Percentiles rank a stretch among this genome's conserved stretches.
phyloP scores from a whole-genome alignment of 305 asterid species.

The Fraxinus nigra region DNA sequence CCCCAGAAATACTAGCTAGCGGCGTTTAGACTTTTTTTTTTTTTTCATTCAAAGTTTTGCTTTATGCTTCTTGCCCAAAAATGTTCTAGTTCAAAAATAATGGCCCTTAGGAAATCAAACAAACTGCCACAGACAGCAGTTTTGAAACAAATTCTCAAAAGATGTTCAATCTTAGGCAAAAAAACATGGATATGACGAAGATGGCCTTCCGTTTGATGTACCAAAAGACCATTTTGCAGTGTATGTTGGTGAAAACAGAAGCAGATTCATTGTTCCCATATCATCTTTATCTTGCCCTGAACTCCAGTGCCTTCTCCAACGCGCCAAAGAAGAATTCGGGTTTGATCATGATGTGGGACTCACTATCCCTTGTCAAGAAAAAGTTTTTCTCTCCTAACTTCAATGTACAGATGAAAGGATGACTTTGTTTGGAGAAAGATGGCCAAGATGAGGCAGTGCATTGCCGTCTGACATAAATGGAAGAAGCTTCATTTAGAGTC shows the following conservation, averaged over 20 bases:
- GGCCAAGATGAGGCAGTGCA: not conserved
- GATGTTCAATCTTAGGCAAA: conserved; percentile 56
- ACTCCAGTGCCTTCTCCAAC: conserved; percentile 29
- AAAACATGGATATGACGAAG: conserved; percentile 24
- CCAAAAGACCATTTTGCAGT: conserved; percentile 50
- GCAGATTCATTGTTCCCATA: conserved; percentile 36
- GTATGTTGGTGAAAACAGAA: conserved; percentile 42
- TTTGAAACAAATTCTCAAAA: conserved; percentile 46
- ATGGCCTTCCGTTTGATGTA: conserved; percentile 32
- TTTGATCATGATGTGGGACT: conserved; percentile 41
- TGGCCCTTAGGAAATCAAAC: conserved; percentile 45
- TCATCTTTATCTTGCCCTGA: conserved; percentile 26
- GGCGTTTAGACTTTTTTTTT: not conserved
- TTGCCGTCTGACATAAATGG: no score
- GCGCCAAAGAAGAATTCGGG: conserved; percentile 46
- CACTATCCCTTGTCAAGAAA: conserved; percentile 39
- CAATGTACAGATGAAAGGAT: not conserved
- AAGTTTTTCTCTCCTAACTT: conserved; percentile 27
- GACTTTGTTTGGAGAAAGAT: not conserved
- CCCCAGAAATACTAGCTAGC: no score
- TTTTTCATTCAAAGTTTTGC: not conserved
- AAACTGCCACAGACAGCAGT: conserved; percentile 34
- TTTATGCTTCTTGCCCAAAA: not conserved
- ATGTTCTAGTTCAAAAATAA: not conserved
- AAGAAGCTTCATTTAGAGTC: no score